A percentile compares a stretch with the other conserved stretches of the same genome.
Evolutionary conservation across 1,284 basidiomycete species (phyloP).

Genomic region (Austroboletus novae-zelandiae): DNA sequence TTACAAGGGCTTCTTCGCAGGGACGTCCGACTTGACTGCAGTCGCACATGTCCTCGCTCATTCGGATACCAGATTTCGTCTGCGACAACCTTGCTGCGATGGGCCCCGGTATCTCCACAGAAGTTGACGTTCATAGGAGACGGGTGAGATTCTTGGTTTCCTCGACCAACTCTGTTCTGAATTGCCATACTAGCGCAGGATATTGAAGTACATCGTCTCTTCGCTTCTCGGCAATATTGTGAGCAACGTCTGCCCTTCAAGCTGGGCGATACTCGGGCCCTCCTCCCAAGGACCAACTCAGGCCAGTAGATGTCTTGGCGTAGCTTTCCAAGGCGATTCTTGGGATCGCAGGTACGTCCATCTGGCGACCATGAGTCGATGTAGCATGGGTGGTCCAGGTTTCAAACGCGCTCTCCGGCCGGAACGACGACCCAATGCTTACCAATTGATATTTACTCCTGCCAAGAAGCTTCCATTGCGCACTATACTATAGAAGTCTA

Average conservation of each 20-base stretch:
- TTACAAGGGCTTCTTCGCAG: conserved; percentile 56
- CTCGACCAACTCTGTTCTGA: neutral
- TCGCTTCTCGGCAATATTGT: no score
- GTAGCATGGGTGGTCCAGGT: no score
- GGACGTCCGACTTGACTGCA: conserved; percentile 58
- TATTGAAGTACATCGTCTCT: conserved; percentile 30
- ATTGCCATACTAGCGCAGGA: conserved; percentile 34
- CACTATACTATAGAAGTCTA: conserved; percentile 56
- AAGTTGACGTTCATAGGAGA: conserved; percentile 52
- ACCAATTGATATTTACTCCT: conserved; percentile 52
- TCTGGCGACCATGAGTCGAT: neutral
- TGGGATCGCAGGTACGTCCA: conserved; percentile 54
- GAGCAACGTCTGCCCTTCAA: no score
- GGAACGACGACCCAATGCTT: conserved; percentile 53
- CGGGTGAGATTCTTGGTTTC: conserved; percentile 37
- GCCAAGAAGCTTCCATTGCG: conserved; percentile 50
- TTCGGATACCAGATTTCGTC: conserved; percentile 60
- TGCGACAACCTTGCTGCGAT: conserved; percentile 54
- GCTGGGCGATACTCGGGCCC: conserved; percentile 48
- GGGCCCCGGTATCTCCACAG: conserved; percentile 50
- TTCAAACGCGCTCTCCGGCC: conserved; percentile 53
- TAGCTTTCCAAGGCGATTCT: conserved; percentile 72
- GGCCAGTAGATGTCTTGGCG: conserved; percentile 53
- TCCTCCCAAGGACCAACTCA: conserved; percentile 26
- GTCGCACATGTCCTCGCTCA: conserved; percentile 59